Percentiles rank a stretch among this genome's conserved stretches.
Evolutionary conservation across 495 filamentous ascomycete genomes (phyloP).

Genomic region (Melanomma pulvis-pyrius): DNA sequence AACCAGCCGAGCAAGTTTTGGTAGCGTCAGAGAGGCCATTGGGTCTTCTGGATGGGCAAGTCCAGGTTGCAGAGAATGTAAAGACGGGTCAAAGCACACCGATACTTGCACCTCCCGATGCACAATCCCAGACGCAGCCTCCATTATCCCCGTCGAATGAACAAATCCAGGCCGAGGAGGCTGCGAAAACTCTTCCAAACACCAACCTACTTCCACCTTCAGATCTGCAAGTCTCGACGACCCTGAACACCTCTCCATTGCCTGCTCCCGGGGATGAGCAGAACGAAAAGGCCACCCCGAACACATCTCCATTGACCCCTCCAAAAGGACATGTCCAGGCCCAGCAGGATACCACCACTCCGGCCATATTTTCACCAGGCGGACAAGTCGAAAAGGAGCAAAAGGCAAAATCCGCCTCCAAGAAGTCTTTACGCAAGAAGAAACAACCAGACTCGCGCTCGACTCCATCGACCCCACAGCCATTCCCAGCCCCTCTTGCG

Average conservation of each 20-base stretch:
- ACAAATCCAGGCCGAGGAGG: constrained; percentile 29
- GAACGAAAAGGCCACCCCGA: background rate
- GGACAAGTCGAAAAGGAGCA: constrained; percentile 33
- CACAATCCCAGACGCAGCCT: background rate
- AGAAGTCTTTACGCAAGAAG: constrained; percentile 34
- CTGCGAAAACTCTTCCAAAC: background rate
- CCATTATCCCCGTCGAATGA: constrained; percentile 2
- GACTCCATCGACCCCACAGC: constrained; percentile 9
- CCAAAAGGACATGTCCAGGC: background rate
- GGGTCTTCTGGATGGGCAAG: background rate
- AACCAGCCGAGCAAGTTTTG: background rate
- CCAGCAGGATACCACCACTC: background rate
- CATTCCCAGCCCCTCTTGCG: background rate
- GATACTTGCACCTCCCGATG: background rate
- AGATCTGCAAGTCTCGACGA: background rate
- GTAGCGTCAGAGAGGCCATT: background rate
- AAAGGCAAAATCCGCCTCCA: constrained; percentile 35
- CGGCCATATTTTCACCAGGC: background rate
- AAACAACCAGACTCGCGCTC: constrained; percentile 1
- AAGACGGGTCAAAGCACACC: background rate
- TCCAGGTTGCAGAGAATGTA: background rate
- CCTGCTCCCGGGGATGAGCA: background rate
- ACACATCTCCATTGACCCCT: background rate
- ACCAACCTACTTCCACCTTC: too few species aligned
- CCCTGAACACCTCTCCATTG: too few species aligned